phyloP scores from a whole-genome alignment of 2,329 filamentous ascomycete species.

The Cryphonectria naterciae region DNA sequence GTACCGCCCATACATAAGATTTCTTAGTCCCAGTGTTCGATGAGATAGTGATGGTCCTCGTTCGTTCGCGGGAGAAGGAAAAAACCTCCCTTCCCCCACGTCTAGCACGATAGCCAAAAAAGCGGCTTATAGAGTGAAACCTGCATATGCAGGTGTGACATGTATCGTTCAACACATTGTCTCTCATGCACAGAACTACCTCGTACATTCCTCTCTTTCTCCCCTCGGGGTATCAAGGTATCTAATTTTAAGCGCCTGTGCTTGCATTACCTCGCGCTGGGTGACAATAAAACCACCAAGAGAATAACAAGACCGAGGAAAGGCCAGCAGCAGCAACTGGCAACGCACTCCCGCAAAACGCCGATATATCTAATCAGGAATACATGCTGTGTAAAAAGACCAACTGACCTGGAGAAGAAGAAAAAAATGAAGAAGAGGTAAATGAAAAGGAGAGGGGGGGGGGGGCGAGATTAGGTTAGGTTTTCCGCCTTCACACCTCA shows the following conservation, averaged over 20 bases:
- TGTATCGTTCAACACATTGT: background rate
- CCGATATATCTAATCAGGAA: background rate
- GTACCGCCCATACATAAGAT: background rate
- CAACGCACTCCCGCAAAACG: background rate
- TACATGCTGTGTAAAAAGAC: background rate
- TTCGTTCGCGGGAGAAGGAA: background rate
- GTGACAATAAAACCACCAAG: background rate
- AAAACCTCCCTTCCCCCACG: background rate
- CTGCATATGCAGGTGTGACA: background rate
- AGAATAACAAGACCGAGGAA: background rate
- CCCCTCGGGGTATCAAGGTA: slow-evolving; percentile 25
- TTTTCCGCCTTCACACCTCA: background rate
- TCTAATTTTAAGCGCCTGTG: slow-evolving; percentile 9
- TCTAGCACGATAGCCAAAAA: background rate
- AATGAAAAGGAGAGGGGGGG: too few relatives aligned
- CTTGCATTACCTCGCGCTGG: slow-evolving; percentile 6
- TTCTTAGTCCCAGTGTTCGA: background rate
- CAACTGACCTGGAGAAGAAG: background rate
- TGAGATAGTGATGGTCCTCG: background rate
- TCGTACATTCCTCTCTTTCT: slow-evolving; percentile 11
- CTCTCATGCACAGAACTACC: background rate
- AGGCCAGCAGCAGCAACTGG: background rate
- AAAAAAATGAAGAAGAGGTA: too few relatives aligned
- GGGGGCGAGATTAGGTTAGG: too few relatives aligned
- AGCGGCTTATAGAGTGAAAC: background rate